Percentiles rank a stretch among this genome's conserved stretches.
Conservation (phyloP, 1,139 yeast genomes). For the Suhomyces terraborum region DNA sequence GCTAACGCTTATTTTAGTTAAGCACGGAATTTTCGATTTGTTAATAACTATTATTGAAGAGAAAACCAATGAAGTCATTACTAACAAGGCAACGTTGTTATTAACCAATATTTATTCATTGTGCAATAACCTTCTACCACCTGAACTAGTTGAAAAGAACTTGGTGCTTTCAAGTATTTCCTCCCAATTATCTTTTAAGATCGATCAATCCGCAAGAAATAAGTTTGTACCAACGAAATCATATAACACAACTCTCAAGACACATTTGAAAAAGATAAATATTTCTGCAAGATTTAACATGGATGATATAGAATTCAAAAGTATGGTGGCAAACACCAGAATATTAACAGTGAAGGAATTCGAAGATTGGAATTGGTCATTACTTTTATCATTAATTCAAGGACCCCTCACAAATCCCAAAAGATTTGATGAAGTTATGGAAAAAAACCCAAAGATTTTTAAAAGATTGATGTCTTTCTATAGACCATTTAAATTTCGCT, state of each 20-base stretch:
- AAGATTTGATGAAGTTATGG: conserved; percentile 74
- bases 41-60: conserved; percentile 52
- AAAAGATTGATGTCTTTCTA: conserved; percentile 84
- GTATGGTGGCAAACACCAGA: conserved; percentile 64
- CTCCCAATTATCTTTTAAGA: conserved; percentile 29
- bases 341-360: conserved; percentile 79
- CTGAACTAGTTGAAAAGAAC: conserved; percentile 25
- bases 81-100: conserved; percentile 63
- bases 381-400: conserved; percentile 64
- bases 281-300: conserved; percentile 40
- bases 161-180: conserved; percentile 16
- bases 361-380: conserved; percentile 86
- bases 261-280: conserved; percentile 10
- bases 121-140: conserved; percentile 56
- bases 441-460: conserved; percentile 76
- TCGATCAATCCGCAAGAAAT: conserved; percentile 44
- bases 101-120: conserved; percentile 63
- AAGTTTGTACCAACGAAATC: conserved; percentile 28
- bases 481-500: conserved; percentile 87
- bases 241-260: conserved; percentile 20
- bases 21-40: conserved; percentile 55
- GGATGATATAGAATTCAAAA: conserved; percentile 72
- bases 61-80: conserved; percentile 44
- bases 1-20: conserved; percentile 52
- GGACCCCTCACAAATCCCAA: conserved; percentile 78